A percentile compares a stretch with the other conserved stretches of the same genome.
Evolutionary conservation across 768 basidiomycete species (phyloP).

Genomic region (Tylopilus subfusipes): DNA sequence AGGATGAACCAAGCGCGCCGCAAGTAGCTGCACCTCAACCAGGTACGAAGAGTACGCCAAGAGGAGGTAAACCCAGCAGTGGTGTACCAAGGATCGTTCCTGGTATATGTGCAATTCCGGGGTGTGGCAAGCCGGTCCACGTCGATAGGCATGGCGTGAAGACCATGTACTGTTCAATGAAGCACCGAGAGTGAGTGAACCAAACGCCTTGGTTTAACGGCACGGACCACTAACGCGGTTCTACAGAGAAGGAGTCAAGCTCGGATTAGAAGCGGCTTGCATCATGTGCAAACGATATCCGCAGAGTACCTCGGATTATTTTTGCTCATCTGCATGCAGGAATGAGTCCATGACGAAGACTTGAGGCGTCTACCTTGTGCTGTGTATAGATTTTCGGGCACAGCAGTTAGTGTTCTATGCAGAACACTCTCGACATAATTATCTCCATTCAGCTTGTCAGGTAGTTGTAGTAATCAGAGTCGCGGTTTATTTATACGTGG

Average conservation of each 20-base stretch:
- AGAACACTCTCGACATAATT: too few relatives aligned
- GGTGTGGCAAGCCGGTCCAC: constrained; percentile 55
- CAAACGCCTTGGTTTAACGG: background rate
- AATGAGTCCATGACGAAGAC: constrained; percentile 58
- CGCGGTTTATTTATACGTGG: too few relatives aligned
- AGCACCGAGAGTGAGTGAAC: constrained; percentile 65
- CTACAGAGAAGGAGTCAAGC: constrained; percentile 53
- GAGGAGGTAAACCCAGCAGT: constrained; percentile 11
- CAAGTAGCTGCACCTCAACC: constrained; percentile 6
- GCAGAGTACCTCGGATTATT: constrained; percentile 59
- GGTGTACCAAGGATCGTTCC: constrained; percentile 1
- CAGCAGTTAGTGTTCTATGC: background rate
- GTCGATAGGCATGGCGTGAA: constrained; percentile 50
- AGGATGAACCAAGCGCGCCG: constrained; percentile 18
- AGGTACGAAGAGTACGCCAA: constrained; percentile 5
- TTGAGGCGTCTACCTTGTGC: constrained; percentile 10
- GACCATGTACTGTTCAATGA: constrained; percentile 54
- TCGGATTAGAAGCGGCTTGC: constrained; percentile 50
- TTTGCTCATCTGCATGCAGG: constrained; percentile 56
- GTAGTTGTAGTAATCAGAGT: background rate
- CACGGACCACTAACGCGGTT: constrained; percentile 9
- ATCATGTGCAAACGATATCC: constrained; percentile 64
- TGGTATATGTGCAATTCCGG: constrained; percentile 53
- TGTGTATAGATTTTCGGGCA: background rate
- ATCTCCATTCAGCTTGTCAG: background rate